These are phyloP conservation scores for Acanthamoeba culbertsoni DNA, from an alignment of 208 protist species.

Conservation along the genomic window DNA sequence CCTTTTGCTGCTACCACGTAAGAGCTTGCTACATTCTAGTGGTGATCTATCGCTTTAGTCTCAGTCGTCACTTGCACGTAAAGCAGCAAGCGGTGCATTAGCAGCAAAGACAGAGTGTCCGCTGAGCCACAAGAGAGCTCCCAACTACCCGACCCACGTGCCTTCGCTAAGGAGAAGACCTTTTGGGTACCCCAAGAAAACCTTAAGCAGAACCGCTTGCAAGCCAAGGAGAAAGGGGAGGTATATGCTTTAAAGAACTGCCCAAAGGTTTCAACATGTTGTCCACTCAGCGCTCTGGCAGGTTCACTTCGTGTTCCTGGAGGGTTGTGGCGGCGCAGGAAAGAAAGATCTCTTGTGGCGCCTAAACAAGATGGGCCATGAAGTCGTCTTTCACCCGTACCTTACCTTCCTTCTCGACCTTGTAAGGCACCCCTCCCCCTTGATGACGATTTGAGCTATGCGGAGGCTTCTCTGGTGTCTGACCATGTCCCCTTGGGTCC, in stretches of 20 bases:
- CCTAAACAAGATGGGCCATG: slow-evolving; percentile 31
- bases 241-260: background rate
- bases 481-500: background rate
- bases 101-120: too few relatives aligned
- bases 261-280: background rate
- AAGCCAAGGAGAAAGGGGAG: slow-evolving; percentile 4
- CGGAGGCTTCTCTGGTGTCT: background rate
- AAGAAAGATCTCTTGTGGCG: slow-evolving; percentile 52
- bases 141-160: background rate
- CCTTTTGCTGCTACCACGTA: too few relatives aligned
- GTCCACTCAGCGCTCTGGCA: background rate
- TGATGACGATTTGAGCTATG: background rate
- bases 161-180: background rate
- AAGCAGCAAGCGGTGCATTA: too few relatives aligned
- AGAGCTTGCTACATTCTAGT: too few relatives aligned
- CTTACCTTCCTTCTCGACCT: background rate
- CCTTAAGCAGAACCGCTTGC: background rate
- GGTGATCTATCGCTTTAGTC: too few relatives aligned
- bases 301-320: slow-evolving; percentile 48
- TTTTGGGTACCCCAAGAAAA: background rate
- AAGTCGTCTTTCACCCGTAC: background rate
- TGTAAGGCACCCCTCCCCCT: too few relatives aligned
- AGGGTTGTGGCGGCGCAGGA: background rate
- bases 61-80: too few relatives aligned
- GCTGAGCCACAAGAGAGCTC: too few relatives aligned